phyloP scores from a whole-genome alignment of 1,284 basidiomycete species.

The Lignosus rhinocerotis region DNA sequence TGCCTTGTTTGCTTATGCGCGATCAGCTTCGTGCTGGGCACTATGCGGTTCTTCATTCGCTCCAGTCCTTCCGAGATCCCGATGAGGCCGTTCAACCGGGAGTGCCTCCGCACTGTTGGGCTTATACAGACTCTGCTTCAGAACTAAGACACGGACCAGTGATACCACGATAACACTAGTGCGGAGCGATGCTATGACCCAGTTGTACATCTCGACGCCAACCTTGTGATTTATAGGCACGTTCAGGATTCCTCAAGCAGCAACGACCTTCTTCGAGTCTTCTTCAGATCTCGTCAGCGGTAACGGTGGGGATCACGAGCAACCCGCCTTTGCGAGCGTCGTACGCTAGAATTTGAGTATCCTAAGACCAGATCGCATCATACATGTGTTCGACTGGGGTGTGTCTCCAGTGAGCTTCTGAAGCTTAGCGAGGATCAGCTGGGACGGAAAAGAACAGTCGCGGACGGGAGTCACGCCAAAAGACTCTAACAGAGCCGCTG shows the following conservation, averaged over 20 bases:
- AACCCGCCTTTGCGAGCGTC: neutral
- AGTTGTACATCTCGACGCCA: conserved; percentile 27
- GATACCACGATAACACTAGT: conserved; percentile 38
- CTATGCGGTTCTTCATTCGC: no score
- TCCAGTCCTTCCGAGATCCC: no score
- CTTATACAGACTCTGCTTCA: neutral
- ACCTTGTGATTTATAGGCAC: conserved; percentile 26
- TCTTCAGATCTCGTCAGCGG: conserved; percentile 9
- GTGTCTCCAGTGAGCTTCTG: conserved; percentile 14
- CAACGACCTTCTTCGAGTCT: conserved; percentile 7
- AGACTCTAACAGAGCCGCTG: conserved; percentile 28
- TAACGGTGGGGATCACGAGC: neutral
- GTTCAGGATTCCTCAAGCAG: conserved; percentile 5
- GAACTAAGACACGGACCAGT: neutral
- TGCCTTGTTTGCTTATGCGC: no score
- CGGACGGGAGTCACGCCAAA: conserved; percentile 39
- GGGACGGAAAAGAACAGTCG: conserved; percentile 26
- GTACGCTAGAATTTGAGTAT: neutral
- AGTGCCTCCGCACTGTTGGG: no score
- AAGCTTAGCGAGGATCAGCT: conserved; percentile 18
- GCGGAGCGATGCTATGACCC: conserved; percentile 36
- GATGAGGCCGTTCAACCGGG: no score
- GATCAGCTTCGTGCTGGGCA: no score
- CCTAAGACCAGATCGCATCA: conserved; percentile 25
- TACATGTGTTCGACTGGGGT: conserved; percentile 28